Conservation (phyloP, 2,329 filamentous ascomycete species). For the Talaromyces sp. region DNA sequence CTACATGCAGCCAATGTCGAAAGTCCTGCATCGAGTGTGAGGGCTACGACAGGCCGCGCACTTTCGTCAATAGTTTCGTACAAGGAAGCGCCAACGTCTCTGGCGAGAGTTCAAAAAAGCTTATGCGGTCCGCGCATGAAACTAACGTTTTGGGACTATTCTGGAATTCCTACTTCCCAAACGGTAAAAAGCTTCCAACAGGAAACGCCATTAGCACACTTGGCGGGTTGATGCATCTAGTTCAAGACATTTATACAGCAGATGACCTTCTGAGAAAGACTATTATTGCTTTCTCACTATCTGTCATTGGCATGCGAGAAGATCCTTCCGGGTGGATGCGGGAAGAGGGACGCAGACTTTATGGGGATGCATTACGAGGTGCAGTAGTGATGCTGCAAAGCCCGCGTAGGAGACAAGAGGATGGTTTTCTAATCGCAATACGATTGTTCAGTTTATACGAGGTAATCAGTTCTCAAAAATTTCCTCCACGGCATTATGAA, state of each 20-base stretch:
- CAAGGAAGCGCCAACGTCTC: background rate
- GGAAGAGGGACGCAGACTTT: background rate
- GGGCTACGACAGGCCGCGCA: background rate
- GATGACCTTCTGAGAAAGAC: background rate
- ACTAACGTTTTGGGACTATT: background rate
- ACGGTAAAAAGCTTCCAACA: background rate
- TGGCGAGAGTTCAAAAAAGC: background rate
- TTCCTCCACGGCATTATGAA: too few relatives aligned
- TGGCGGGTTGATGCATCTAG: background rate
- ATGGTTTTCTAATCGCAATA: background rate
- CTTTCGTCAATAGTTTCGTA: background rate
- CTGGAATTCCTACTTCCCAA: slow-evolving; percentile 1
- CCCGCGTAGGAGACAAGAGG: background rate
- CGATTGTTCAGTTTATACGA: background rate
- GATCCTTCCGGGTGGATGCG: background rate
- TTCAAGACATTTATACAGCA: background rate
- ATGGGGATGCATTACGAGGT: background rate
- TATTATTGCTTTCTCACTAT: background rate
- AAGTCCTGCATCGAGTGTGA: background rate
- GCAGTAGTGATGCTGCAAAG: background rate
- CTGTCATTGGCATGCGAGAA: background rate
- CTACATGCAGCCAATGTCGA: background rate
- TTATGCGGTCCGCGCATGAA: slow-evolving; percentile 1
- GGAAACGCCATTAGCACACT: background rate
- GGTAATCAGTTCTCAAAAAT: background rate